phyloP scores from a whole-genome alignment of 768 basidiomycete species.

The Hemileccinum rubropunctum region DNA sequence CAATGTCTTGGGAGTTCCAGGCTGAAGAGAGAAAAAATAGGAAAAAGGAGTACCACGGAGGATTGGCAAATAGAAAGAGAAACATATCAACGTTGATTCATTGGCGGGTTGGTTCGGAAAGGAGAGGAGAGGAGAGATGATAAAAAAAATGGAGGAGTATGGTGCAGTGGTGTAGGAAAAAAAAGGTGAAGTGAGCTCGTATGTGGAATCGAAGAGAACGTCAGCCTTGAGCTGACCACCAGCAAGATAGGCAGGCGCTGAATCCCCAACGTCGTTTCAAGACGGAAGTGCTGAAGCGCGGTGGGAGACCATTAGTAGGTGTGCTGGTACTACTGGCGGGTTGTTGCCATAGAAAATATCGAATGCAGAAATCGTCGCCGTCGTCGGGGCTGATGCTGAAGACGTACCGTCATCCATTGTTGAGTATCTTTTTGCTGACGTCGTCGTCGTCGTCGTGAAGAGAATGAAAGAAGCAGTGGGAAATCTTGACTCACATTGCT shows the following conservation, averaged over 20 bases:
- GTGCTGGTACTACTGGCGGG: slow-evolving; percentile 31
- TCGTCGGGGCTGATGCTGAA: slow-evolving; percentile 72
- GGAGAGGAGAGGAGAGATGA: slow-evolving; percentile 4
- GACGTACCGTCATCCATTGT: slow-evolving; percentile 76
- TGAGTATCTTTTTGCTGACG: slow-evolving; percentile 33
- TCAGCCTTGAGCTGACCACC: slow-evolving; percentile 37
- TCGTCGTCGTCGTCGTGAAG: slow-evolving; percentile 12
- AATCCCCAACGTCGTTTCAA: slow-evolving; percentile 27
- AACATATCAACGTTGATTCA: slow-evolving; percentile 44
- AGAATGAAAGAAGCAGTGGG: neutral
- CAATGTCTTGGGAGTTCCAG: slow-evolving; percentile 84
- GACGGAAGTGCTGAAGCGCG: slow-evolving; percentile 29
- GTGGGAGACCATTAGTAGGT: slow-evolving; percentile 28
- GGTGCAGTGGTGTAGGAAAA: slow-evolving; percentile 11
- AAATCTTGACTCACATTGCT: neutral
- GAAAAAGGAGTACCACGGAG: slow-evolving; percentile 7
- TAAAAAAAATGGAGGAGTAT: slow-evolving; percentile 11
- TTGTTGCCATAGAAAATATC: slow-evolving; percentile 38
- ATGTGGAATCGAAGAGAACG: slow-evolving; percentile 18
- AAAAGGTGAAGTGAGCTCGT: slow-evolving; percentile 11
- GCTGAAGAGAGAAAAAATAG: slow-evolving; percentile 61
- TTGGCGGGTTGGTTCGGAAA: slow-evolving; percentile 28
- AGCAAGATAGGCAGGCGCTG: slow-evolving; percentile 18
- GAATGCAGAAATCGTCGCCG: slow-evolving; percentile 51
- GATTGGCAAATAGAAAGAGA: slow-evolving; percentile 32